A percentile compares a stretch with the other conserved stretches of the same genome.
phyloP scores from a whole-genome alignment of 495 filamentous ascomycete species.

The Aspergillus carlsbadensis region DNA sequence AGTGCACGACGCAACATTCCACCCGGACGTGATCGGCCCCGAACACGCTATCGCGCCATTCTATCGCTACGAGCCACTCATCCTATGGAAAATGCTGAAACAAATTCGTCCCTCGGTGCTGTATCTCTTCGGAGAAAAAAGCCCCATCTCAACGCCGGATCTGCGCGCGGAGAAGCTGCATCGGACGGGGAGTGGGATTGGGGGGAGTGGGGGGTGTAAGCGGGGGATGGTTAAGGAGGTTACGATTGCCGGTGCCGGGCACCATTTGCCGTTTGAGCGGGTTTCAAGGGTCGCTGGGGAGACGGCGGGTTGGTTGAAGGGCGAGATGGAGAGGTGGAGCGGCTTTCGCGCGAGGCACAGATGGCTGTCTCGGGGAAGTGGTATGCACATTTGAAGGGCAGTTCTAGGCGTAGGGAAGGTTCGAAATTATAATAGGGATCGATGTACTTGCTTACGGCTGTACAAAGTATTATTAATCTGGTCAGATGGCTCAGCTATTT shows the following conservation, averaged over 20 bases:
- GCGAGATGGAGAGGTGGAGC: too few relatives aligned
- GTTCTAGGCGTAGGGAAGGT: too few relatives aligned
- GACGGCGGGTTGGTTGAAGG: too few relatives aligned
- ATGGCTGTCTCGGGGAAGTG: too few relatives aligned
- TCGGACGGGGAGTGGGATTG: constrained; percentile 60
- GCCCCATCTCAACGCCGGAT: constrained; percentile 45
- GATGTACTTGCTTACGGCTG: too few relatives aligned
- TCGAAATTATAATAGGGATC: too few relatives aligned
- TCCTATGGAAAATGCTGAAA: constrained; percentile 45
- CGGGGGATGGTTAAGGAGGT: constrained; percentile 56
- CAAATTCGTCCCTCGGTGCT: constrained; percentile 37
- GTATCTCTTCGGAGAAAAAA: constrained; percentile 62
- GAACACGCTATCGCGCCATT: background rate
- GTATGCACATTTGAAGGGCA: too few relatives aligned
- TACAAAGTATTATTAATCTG: too few relatives aligned
- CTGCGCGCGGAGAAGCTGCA: constrained; percentile 54
- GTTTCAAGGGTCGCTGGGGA: too few relatives aligned
- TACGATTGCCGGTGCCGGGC: constrained; percentile 30
- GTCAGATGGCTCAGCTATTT: too few relatives aligned
- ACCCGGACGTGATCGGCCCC: constrained; percentile 3
- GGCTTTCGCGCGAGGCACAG: too few relatives aligned
- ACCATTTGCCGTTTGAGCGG: constrained; percentile 6
- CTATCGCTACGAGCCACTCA: constrained; percentile 53
- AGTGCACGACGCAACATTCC: background rate
- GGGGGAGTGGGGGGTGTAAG: constrained; percentile 61